Evolutionary conservation across 176 grass and related monocot species (phyloP).

Genomic region (Avena insularis): DNA sequence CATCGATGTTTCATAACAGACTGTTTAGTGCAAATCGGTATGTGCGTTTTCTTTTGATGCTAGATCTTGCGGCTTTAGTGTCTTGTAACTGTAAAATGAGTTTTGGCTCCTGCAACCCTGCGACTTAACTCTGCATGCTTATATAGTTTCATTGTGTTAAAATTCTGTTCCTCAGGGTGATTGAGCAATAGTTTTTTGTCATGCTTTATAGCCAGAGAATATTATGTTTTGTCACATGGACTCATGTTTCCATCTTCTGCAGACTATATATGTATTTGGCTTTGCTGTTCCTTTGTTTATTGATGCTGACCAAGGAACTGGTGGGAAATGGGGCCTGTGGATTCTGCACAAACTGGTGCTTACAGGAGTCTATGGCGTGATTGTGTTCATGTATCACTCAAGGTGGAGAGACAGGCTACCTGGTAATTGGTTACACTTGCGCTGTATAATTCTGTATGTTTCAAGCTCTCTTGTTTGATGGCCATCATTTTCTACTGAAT

Average conservation of each 20-base stretch:
- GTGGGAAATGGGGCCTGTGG: conserved; percentile 90
- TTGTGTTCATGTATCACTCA: conserved; percentile 95
- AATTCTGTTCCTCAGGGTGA: conserved; percentile 14
- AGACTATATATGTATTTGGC: conserved; percentile 93
- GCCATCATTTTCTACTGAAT: conserved; percentile 20
- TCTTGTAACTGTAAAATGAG: background rate
- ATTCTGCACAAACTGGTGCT: conserved; percentile 89
- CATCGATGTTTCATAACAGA: background rate
- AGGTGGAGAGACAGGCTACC: conserved; percentile 95
- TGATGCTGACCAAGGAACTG: conserved; percentile 73
- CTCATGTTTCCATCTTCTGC: conserved; percentile 42
- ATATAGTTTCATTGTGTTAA: conserved; percentile 17
- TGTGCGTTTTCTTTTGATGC: background rate
- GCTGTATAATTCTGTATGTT: conserved; percentile 29
- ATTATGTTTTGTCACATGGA: conserved; percentile 17
- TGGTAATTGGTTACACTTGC: conserved; percentile 55
- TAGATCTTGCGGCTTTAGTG: background rate
- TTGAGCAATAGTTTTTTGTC: background rate
- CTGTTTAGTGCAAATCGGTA: background rate
- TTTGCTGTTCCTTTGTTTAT: conserved; percentile 83
- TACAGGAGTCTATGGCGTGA: conserved; percentile 80
- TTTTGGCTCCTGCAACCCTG: background rate
- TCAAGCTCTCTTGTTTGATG: conserved; percentile 31
- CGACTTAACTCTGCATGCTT: conserved; percentile 1
- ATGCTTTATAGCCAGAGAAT: background rate